A percentile compares a stretch with the other conserved stretches of the same genome.
These are phyloP conservation scores for Colletotrichum paranaense DNA, from an alignment of 2,329 filamentous ascomycete genomes.

Conservation along the genomic window DNA sequence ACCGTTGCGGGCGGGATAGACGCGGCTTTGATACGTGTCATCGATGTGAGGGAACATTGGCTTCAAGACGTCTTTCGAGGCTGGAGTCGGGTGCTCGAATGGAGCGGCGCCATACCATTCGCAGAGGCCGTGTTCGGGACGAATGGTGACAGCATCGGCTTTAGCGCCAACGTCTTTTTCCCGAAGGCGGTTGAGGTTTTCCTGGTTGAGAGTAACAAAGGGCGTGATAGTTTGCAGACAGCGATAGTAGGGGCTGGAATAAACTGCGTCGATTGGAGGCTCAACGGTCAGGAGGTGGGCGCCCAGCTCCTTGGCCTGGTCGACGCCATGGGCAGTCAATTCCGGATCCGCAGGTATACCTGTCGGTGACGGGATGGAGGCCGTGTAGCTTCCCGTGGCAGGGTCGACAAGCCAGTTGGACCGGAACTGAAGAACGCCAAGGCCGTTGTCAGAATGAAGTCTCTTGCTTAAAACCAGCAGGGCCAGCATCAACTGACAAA, in stretches of 20 bases:
- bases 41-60: conserved; percentile 75
- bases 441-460: conserved; percentile 27
- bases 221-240: conserved; percentile 87
- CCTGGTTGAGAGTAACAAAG: conserved; percentile 62
- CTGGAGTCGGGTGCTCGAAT: conserved; percentile 87
- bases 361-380: conserved; percentile 82
- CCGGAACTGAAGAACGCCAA: conserved; percentile 73
- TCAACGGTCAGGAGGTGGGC: conserved; percentile 69
- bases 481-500: background rate
- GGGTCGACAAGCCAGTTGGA: conserved; percentile 90
- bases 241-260: conserved; percentile 87
- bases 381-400: conserved; percentile 80
- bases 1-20: conserved; percentile 77
- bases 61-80: conserved; percentile 70
- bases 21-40: conserved; percentile 67
- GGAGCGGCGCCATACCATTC: conserved; percentile 93
- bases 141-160: conserved; percentile 52
- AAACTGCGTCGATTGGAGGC: conserved; percentile 80
- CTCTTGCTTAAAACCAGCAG: conserved; percentile 14
- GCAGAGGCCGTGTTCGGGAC: conserved; percentile 70
- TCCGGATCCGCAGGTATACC: conserved; percentile 89
- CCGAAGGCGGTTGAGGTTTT: conserved; percentile 33
- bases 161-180: conserved; percentile 20
- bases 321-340: conserved; percentile 86
- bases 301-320: conserved; percentile 83